These are phyloP conservation scores for Trichoderma atrobrunneum DNA, from an alignment of 2,329 filamentous ascomycete genomes.

Conservation along the genomic window DNA sequence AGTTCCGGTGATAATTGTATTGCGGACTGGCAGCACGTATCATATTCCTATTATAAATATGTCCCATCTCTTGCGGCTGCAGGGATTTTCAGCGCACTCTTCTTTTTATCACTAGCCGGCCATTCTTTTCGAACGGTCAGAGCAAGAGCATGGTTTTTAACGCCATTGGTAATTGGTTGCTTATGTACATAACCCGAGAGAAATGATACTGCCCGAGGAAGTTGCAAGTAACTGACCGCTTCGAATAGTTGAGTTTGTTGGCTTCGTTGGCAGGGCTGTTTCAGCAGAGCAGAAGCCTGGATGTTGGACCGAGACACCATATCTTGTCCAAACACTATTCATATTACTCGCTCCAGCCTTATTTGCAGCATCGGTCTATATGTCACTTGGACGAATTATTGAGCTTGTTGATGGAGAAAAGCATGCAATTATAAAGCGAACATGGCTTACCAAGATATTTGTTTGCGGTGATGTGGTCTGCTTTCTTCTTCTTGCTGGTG, in stretches of 20 bases:
- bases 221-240: neutral
- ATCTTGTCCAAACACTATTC: neutral
- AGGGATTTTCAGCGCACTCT: neutral
- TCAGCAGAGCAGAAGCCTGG: neutral
- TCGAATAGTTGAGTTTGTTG: neutral
- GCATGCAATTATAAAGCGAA: neutral
- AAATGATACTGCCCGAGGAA: neutral
- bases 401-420: neutral
- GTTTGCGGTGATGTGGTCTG: neutral
- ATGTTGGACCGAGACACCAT: neutral
- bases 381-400: neutral
- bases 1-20: neutral
- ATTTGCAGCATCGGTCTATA: neutral
- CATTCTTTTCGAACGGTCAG: neutral
- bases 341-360: neutral
- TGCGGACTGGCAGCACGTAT: neutral
- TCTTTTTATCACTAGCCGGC: neutral
- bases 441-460: constrained; percentile 1
- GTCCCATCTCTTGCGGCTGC: neutral
- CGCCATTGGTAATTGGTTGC: neutral
- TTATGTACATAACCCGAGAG: neutral
- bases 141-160: neutral
- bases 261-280: neutral
- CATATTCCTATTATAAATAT: neutral
- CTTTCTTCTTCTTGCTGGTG: neutral